phyloP scores from a whole-genome alignment of 2,329 filamentous ascomycete genomes.

The Endothia cerciana region DNA sequence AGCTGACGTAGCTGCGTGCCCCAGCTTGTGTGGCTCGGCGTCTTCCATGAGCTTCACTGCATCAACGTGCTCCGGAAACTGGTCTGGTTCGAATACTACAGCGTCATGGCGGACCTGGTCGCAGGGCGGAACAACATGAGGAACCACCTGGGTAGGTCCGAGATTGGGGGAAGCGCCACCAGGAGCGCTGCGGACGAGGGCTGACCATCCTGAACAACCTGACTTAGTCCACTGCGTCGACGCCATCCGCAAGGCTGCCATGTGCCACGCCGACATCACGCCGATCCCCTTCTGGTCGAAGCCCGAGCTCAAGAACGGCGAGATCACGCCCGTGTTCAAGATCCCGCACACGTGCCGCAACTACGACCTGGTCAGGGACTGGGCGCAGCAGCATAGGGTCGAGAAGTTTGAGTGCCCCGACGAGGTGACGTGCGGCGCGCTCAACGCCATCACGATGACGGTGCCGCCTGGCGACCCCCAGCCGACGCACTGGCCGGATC shows the following conservation, averaged over 20 bases:
- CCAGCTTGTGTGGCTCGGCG: conserved; percentile 20
- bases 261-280: conserved; percentile 21
- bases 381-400: conserved; percentile 14
- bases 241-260: conserved; percentile 21
- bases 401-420: conserved; percentile 11
- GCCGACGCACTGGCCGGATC: conserved; percentile 22
- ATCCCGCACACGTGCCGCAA: conserved; percentile 22
- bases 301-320: conserved; percentile 20
- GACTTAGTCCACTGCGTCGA: conserved; percentile 17
- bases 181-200: no score
- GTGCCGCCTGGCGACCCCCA: conserved; percentile 18
- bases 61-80: conserved; percentile 20
- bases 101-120: conserved; percentile 19
- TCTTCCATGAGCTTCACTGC: conserved; percentile 23
- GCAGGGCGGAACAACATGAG: conserved; percentile 20
- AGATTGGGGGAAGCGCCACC: no score
- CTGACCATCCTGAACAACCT: no score
- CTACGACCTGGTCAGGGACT: conserved; percentile 14
- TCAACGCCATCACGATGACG: conserved; percentile 20
- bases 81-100: conserved; percentile 23
- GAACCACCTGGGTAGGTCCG: conserved; percentile 13
- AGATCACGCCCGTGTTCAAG: conserved; percentile 25
- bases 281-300: conserved; percentile 21
- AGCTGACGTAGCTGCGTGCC: neutral
- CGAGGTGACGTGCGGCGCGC: conserved; percentile 14